Conservation (phyloP, 768 basidiomycete species). For the Melanogaster broomeanus region DNA sequence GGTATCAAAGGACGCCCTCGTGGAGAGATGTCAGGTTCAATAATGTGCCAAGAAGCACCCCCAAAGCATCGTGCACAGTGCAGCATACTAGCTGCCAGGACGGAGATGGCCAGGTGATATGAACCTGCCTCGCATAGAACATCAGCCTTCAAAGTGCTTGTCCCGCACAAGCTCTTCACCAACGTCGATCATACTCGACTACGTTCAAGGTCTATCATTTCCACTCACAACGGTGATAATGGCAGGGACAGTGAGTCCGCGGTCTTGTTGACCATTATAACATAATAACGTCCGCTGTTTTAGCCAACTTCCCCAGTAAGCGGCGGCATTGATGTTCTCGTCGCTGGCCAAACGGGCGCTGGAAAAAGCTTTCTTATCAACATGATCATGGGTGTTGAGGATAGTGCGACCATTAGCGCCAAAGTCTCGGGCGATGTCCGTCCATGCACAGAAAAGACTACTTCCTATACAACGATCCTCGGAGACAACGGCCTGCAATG, state of each 20-base stretch:
- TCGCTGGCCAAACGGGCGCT: constrained; percentile 26
- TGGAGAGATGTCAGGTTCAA: too few species aligned
- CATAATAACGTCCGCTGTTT: background rate
- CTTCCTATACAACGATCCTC: constrained; percentile 4
- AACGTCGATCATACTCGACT: background rate
- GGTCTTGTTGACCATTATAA: background rate
- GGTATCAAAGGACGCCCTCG: background rate
- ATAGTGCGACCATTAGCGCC: constrained; percentile 5
- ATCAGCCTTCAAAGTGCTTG: background rate
- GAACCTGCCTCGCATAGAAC: constrained; percentile 24
- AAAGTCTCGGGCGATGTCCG: constrained; percentile 16
- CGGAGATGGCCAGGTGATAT: constrained; percentile 16
- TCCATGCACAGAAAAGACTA: constrained; percentile 18
- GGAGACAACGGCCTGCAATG: constrained; percentile 5
- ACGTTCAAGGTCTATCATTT: background rate
- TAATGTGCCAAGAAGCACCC: constrained; percentile 2
- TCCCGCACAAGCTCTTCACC: constrained; percentile 3
- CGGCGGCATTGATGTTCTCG: constrained; percentile 15
- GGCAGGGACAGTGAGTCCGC: constrained; percentile 14
- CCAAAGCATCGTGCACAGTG: constrained; percentile 5
- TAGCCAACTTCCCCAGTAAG: constrained; percentile 3
- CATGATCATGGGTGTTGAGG: constrained; percentile 18
- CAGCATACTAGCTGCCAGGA: background rate
- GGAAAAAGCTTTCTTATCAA: constrained; percentile 28
- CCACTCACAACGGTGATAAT: constrained; percentile 3